Evolutionary conservation across 352 stramenopile species (phyloP), one percentile per base, ranked within the genome.

Genomic region (Plasmopara muralis): DNA sequence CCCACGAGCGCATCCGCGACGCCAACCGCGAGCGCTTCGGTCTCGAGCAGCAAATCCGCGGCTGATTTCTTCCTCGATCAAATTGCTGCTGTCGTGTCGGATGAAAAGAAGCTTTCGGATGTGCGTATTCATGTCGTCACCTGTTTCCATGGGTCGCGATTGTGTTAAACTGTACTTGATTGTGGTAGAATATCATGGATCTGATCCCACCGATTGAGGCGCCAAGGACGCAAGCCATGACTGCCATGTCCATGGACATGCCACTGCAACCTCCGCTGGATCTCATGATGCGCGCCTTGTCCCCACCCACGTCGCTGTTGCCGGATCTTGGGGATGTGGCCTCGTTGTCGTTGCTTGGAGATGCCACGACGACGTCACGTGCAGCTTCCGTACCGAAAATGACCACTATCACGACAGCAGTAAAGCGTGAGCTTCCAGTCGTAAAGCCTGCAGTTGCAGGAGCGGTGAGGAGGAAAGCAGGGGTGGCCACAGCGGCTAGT

Each of bases 81-180:
- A 57, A 83, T 89, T 30, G 72, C 78, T 6, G 71, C 77, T 20
- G 70, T 78, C 2, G 75, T 89, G 13, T 72, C 68, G 9, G 78
- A 89, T 56, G 78, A 87, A 52, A 85, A 87, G 55, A 89, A 89
- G 49, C 72, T 89, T 10, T 89, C 78, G 14, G 78, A 89, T 72
- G 78, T 89, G 16, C n/a, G 60, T 54, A 15, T 33, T 25, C 18
- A 47, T 25, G 4, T 28, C 20, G 20, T 25, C 20, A 25, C 20
- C 20, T 25, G 20, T 25, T 3, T 25, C 20, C 20, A 25, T 25
- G 20, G 20, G 20, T 3, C 20, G 20, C 20, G 3, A 25, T 25
- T 25, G 20, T 25, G 20, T 25, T 25, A 25, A 25, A 25, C 20
- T 25, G 20, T 25, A 25, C 20, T 25, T 25, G 20, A 16, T 39